Percentiles rank a stretch among this genome's conserved stretches.
These are phyloP conservation scores for Gnaphalium uliginosum DNA, from an alignment of 129 eudicot species.

Conservation along the genomic window DNA sequence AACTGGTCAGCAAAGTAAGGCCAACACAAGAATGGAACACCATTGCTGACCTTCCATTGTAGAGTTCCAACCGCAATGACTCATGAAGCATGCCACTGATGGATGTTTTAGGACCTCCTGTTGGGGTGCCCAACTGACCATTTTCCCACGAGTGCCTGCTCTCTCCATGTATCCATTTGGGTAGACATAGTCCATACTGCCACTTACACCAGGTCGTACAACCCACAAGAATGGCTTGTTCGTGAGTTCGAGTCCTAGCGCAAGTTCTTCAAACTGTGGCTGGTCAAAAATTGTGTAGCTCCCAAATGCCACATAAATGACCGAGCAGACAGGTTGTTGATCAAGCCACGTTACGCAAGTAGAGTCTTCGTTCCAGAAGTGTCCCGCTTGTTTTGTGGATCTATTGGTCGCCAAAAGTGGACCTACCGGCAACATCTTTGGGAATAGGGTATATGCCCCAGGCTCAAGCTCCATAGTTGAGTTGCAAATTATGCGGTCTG, in stretches of 20 bases:
- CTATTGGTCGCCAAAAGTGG: constrained; percentile 49
- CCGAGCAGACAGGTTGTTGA: constrained; percentile 37
- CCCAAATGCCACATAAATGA: constrained; percentile 60
- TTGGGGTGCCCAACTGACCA: constrained; percentile 67
- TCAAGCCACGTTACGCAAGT: constrained; percentile 61
- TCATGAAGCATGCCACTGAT: constrained; percentile 61
- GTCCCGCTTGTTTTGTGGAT: constrained; percentile 32
- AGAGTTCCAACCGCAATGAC: constrained; percentile 75
- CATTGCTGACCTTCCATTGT: constrained; percentile 57
- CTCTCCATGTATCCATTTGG: constrained; percentile 46
- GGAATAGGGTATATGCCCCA: constrained; percentile 29
- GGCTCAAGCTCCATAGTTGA: constrained; percentile 47
- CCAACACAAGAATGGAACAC: constrained; percentile 67
- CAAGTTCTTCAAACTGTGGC: constrained; percentile 50
- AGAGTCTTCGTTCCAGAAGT: constrained; percentile 55
- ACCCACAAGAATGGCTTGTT: constrained; percentile 56
- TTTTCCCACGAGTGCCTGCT: constrained; percentile 35
- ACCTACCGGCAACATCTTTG: constrained; percentile 43
- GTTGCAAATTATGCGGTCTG: constrained; percentile 46
- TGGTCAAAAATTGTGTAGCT: constrained; percentile 45
- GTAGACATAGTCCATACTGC: constrained; percentile 2
- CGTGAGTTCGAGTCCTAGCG: constrained; percentile 55
- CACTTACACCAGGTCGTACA: constrained; percentile 41
- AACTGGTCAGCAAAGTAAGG: constrained; percentile 67
- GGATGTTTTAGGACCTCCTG: constrained; percentile 55